Evolutionary conservation across 208 protist genomes (phyloP).

Genomic region (Acanthamoeba lenticulata): DNA sequence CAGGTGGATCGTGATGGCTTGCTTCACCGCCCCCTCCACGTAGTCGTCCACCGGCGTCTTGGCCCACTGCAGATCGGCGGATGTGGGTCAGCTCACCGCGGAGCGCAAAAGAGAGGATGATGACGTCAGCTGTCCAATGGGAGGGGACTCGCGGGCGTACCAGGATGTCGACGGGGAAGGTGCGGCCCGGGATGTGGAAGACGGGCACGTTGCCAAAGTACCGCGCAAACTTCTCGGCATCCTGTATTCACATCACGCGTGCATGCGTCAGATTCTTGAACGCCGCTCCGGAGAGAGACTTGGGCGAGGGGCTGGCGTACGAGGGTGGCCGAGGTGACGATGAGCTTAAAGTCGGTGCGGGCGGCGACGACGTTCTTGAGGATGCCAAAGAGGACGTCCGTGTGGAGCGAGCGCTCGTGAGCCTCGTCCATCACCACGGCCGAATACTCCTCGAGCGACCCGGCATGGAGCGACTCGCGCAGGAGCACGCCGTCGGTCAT

Average conservation of each 20-base stretch:
- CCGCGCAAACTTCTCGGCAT: constrained; percentile 95
- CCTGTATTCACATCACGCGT: constrained; percentile 74
- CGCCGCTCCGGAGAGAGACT: not conserved
- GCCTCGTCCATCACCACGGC: constrained; percentile 94
- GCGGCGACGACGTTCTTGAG: constrained; percentile 89
- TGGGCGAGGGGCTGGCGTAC: constrained; percentile 78
- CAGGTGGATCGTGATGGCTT: constrained; percentile 93
- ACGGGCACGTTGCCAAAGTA: constrained; percentile 95
- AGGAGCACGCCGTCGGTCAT: constrained; percentile 96
- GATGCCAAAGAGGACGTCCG: constrained; percentile 98
- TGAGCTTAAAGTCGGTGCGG: constrained; percentile 97
- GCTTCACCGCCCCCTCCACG: constrained; percentile 96
- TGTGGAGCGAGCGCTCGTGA: constrained; percentile 95
- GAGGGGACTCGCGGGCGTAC: constrained; percentile 80
- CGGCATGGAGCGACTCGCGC: constrained; percentile 86
- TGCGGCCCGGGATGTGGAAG: constrained; percentile 90
- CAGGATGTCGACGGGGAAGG: constrained; percentile 97
- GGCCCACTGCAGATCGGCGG: constrained; percentile 26
- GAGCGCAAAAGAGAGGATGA: too few relatives aligned
- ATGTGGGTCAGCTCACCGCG: not conserved
- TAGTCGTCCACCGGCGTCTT: constrained; percentile 96
- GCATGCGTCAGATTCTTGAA: not conserved
- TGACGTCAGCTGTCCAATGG: not conserved
- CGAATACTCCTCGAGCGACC: constrained; percentile 86
- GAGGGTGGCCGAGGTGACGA: constrained; percentile 99